Percentiles rank a stretch among this genome's conserved stretches.
Evolutionary conservation across 495 filamentous ascomycete species (phyloP).

Genomic region (Hyaloscypha finlandica): DNA sequence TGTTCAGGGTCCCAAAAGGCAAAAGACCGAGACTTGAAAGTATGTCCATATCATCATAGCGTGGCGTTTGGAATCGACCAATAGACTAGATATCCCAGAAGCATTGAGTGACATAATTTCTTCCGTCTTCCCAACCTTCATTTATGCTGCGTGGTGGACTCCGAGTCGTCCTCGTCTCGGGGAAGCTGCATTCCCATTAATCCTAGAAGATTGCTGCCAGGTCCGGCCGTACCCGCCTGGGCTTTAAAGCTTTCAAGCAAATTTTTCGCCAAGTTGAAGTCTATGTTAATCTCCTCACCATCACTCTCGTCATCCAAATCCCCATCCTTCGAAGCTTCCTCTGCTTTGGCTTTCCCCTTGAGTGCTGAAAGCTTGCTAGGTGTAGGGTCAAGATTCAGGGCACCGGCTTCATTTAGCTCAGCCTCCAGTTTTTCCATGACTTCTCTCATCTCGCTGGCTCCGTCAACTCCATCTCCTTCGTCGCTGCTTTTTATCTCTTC

Average conservation of each 20-base stretch:
- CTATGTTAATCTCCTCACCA: constrained; percentile 66
- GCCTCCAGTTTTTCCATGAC: constrained; percentile 77
- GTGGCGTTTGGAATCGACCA: constrained; percentile 22
- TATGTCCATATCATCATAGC: constrained; percentile 5
- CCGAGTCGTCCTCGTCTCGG: constrained; percentile 63
- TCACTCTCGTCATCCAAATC: constrained; percentile 40
- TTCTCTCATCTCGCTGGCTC: constrained; percentile 69
- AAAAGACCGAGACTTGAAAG: constrained; percentile 3
- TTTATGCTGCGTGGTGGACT: neutral
- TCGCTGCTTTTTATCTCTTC: constrained; percentile 49
- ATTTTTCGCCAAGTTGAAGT: constrained; percentile 88
- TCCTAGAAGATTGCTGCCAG: constrained; percentile 80
- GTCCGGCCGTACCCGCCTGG: constrained; percentile 72
- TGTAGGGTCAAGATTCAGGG: constrained; percentile 61
- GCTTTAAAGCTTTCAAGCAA: constrained; percentile 84
- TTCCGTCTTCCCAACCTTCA: neutral
- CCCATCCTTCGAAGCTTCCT: neutral
- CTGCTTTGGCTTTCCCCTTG: constrained; percentile 25
- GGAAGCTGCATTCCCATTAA: constrained; percentile 83
- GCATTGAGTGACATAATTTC: too few relatives aligned
- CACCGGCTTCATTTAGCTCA: constrained; percentile 77
- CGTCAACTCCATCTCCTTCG: constrained; percentile 51
- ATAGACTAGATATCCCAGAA: constrained; percentile 12
- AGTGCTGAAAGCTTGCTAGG: constrained; percentile 29
- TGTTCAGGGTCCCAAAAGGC: constrained; percentile 16